Percentiles rank a stretch among this genome's conserved stretches.
These are phyloP conservation scores for Trichosporon faecale DNA, from an alignment of 1,284 basidiomycete species.

Conservation along the genomic window DNA sequence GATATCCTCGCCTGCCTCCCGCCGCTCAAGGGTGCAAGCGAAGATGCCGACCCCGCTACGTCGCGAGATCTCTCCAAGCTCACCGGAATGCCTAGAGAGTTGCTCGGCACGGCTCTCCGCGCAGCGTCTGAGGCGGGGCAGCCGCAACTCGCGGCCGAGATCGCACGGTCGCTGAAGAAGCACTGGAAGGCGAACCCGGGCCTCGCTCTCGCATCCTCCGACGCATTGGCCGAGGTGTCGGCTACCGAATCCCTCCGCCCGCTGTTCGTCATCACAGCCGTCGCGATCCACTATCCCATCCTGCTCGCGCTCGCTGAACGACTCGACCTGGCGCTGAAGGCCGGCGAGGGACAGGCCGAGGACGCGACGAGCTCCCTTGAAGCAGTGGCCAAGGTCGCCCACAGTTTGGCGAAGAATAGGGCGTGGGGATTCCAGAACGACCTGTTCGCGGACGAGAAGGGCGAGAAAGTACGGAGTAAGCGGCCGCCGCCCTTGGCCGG, in stretches of 20 bases:
- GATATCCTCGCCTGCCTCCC: slow-evolving; percentile 21
- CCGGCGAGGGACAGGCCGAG: not conserved
- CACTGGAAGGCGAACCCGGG: slow-evolving; percentile 41
- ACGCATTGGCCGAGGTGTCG: slow-evolving; percentile 29
- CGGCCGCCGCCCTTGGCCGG: not conserved
- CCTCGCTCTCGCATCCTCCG: slow-evolving; percentile 26
- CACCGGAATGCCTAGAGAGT: slow-evolving; percentile 30
- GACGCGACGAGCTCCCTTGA: not conserved
- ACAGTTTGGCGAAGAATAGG: slow-evolving; percentile 14
- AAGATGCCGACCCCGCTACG: not conserved
- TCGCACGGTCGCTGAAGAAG: slow-evolving; percentile 27
- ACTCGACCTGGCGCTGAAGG: not conserved
- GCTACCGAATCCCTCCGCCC: slow-evolving; percentile 25
- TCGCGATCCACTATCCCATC: slow-evolving; percentile 21
- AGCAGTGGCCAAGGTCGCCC: slow-evolving; percentile 7
- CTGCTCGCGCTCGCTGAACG: slow-evolving; percentile 9
- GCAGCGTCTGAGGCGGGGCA: slow-evolving; percentile 27
- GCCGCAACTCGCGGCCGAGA: slow-evolving; percentile 16
- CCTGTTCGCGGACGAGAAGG: slow-evolving; percentile 9
- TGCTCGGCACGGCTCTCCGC: slow-evolving; percentile 37
- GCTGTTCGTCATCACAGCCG: slow-evolving; percentile 9
- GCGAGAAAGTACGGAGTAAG: not conserved
- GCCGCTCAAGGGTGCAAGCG: slow-evolving; percentile 6
- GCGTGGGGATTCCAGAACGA: slow-evolving; percentile 18
- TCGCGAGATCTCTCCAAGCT: not conserved